These are phyloP conservation scores for Diaporthe longicolla DNA, from an alignment of 2,329 filamentous ascomycete species.

Conservation along the genomic window DNA sequence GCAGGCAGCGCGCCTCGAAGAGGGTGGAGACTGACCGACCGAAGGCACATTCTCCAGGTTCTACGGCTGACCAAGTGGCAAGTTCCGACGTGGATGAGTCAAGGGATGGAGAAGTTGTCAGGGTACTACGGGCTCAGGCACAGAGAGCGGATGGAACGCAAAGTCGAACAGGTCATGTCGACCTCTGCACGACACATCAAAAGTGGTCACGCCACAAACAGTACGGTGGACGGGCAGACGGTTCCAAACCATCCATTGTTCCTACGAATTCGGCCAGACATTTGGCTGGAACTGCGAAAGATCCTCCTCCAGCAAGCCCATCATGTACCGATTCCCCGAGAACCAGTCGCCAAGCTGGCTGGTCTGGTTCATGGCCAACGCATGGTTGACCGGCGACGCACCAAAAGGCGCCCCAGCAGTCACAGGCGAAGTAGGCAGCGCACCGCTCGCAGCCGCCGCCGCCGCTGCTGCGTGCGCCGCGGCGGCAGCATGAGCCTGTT, in stretches of 20 bases:
- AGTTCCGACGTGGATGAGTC: not conserved
- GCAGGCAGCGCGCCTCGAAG: not conserved
- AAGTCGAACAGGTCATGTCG: too few relatives aligned
- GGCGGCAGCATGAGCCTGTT: constrained; percentile 19
- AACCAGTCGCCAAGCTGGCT: constrained; percentile 76
- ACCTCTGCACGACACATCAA: not conserved
- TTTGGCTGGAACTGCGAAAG: constrained; percentile 57
- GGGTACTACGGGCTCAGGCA: not conserved
- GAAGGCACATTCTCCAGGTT: not conserved
- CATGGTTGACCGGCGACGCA: constrained; percentile 33
- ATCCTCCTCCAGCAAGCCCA: constrained; percentile 76
- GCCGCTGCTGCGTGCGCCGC: constrained; percentile 2
- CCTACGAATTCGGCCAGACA: constrained; percentile 48
- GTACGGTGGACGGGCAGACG: not conserved
- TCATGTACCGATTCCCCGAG: constrained; percentile 74
- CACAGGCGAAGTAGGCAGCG: constrained; percentile 21
- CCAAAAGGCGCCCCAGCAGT: constrained; percentile 31
- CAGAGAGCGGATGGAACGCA: not conserved
- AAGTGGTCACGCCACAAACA: not conserved
- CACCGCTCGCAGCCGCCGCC: constrained; percentile 16
- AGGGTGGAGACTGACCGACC: not conserved
- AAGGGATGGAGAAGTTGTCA: not conserved
- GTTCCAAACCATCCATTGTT: not conserved
- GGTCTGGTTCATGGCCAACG: constrained; percentile 47
- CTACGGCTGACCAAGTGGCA: not conserved